phyloP scores from a whole-genome alignment of 768 basidiomycete genomes.

The Tricholoma terreum region DNA sequence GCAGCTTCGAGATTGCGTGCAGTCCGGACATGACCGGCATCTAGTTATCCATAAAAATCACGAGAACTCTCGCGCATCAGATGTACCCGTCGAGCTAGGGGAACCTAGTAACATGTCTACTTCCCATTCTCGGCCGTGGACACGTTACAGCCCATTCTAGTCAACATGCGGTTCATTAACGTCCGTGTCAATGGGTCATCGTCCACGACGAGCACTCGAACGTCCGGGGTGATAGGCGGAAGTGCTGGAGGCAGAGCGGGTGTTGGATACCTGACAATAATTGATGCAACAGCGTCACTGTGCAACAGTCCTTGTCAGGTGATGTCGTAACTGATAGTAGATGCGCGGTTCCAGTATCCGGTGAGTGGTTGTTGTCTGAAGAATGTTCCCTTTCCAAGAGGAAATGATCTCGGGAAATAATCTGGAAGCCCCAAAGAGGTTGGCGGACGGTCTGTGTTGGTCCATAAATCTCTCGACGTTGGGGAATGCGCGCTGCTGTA shows the following conservation, averaged over 20 bases:
- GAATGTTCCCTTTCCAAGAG: not conserved
- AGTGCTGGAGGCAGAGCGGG: slow-evolving; percentile 4
- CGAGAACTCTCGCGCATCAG: slow-evolving; percentile 19
- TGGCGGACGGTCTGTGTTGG: no score
- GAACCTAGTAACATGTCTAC: slow-evolving; percentile 50
- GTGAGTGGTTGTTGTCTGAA: not conserved
- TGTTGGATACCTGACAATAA: not conserved
- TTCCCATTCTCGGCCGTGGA: slow-evolving; percentile 66
- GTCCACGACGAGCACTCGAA: slow-evolving; percentile 62
- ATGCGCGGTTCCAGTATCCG: not conserved
- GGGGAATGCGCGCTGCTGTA: not conserved
- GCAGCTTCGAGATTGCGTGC: slow-evolving; percentile 47
- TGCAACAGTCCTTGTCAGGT: not conserved
- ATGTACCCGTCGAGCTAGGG: slow-evolving; percentile 5
- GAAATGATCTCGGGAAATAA: not conserved
- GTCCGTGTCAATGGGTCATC: slow-evolving; percentile 63
- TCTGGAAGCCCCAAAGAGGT: not conserved
- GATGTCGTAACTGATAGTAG: not conserved
- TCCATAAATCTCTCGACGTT: not conserved
- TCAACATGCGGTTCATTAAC: slow-evolving; percentile 62
- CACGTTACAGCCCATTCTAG: slow-evolving; percentile 59
- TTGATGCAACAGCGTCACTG: not conserved
- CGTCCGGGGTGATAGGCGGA: not conserved
- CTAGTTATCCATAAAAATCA: slow-evolving; percentile 48
- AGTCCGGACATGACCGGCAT: slow-evolving; percentile 67